These are phyloP conservation scores for Setomelanomma holmii DNA, from an alignment of 2,329 filamentous ascomycete genomes.

Conservation along the genomic window DNA sequence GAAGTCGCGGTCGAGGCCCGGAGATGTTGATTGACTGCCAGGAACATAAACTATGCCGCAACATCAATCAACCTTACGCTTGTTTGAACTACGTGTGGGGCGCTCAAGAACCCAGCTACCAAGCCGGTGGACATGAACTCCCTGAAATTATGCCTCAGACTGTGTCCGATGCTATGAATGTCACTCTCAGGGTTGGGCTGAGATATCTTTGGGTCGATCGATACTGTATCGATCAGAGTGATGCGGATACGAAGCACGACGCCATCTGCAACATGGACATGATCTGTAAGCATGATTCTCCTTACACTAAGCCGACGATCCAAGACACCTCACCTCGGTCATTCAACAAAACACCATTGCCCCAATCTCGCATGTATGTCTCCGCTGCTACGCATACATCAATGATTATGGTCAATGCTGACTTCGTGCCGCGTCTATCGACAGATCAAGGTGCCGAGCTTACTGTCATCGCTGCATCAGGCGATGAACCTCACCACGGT, in stretches of 20 bases:
- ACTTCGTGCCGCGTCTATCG: background rate
- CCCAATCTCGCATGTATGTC: background rate
- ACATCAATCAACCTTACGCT: background rate
- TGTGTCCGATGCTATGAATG: background rate
- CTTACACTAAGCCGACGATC: too few relatives aligned
- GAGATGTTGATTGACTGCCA: constrained; percentile 2
- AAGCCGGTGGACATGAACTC: background rate
- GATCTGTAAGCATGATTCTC: constrained; percentile 12
- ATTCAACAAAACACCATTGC: too few relatives aligned
- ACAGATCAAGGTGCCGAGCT: constrained; percentile 6
- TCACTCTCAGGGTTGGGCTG: background rate
- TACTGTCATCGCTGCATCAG: constrained; percentile 15
- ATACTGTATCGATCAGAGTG: constrained; percentile 7
- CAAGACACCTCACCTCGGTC: too few relatives aligned
- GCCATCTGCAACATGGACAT: constrained; percentile 9
- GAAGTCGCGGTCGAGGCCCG: background rate
- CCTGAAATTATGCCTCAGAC: background rate
- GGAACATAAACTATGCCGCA: background rate
- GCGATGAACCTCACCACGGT: constrained; percentile 1
- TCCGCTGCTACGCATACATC: background rate
- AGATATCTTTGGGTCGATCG: constrained; percentile 3
- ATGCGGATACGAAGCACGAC: background rate
- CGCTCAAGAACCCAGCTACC: background rate
- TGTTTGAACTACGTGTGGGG: constrained; percentile 8
- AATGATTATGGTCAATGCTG: background rate